Conservation (phyloP, 441 rosid species). For the Adansonia grandidieri region DNA sequence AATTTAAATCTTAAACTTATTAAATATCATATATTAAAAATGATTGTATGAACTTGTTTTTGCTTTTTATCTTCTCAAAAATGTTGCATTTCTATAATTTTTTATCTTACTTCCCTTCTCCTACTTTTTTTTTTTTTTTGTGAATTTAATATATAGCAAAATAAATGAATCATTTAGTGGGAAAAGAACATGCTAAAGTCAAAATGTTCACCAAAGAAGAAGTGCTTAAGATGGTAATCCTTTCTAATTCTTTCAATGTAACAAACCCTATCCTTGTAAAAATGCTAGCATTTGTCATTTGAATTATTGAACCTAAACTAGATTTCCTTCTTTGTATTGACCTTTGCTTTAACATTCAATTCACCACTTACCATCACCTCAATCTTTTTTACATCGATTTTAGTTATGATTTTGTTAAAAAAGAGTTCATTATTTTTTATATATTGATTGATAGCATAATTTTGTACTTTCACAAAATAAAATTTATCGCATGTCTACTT, state of each 20-base stretch:
- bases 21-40: no score
- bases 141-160: background rate
- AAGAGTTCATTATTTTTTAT: no score
- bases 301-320: slow-evolving; percentile 23
- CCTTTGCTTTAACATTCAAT: slow-evolving; percentile 20
- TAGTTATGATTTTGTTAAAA: no score
- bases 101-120: background rate
- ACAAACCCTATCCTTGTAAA: slow-evolving; percentile 10
- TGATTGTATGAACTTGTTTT: background rate
- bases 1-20: no score
- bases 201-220: slow-evolving; percentile 18
- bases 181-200: slow-evolving; percentile 23
- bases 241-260: slow-evolving; percentile 21
- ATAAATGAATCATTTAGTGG: background rate
- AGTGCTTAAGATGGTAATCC: slow-evolving; percentile 5
- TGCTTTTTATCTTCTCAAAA: background rate
- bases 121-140: background rate
- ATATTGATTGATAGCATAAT: no score
- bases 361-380: background rate
- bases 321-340: background rate
- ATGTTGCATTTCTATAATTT: background rate
- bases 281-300: background rate
- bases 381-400: background rate
- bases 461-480: no score
- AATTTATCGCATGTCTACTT: no score